These are phyloP conservation scores for Letharia lupina DNA, from an alignment of 495 filamentous ascomycete species.

Conservation along the genomic window DNA sequence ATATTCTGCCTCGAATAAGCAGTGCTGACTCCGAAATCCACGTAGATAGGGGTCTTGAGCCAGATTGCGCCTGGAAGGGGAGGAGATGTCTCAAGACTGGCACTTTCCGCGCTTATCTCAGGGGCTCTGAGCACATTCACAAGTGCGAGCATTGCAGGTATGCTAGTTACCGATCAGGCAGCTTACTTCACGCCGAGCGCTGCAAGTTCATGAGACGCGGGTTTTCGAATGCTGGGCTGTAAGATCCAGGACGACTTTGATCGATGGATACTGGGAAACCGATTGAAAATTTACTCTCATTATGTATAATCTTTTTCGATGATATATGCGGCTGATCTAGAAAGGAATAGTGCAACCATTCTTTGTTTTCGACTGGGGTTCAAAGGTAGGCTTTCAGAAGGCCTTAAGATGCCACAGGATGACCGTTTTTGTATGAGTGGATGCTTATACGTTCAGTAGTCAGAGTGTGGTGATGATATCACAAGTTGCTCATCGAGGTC, in stretches of 20 bases:
- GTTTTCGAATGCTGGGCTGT: not conserved
- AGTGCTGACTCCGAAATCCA: too few relatives aligned
- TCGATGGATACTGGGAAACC: not conserved
- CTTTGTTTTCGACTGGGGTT: not conserved
- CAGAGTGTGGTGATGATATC: not conserved
- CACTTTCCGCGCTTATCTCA: slow-evolving; percentile 66
- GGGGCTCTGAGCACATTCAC: slow-evolving; percentile 75
- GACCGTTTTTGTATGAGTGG: not conserved
- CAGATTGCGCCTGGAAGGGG: slow-evolving; percentile 67
- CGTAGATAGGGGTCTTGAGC: slow-evolving; percentile 62
- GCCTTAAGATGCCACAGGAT: not conserved
- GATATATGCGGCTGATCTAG: not conserved
- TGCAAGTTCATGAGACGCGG: slow-evolving; percentile 9
- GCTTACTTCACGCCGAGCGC: slow-evolving; percentile 24
- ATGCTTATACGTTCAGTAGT: not conserved
- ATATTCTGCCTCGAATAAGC: too few relatives aligned
- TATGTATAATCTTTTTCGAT: not conserved
- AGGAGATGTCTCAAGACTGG: slow-evolving; percentile 67
- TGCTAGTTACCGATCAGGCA: slow-evolving; percentile 54
- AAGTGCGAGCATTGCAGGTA: slow-evolving; percentile 70
- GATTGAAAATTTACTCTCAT: not conserved
- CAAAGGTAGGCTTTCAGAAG: not conserved
- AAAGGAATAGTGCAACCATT: not conserved
- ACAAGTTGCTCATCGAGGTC: not conserved
- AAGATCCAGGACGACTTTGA: not conserved